Base-by-base conservation (phyloP, 306 rosid species). In the Lathyrus tuberosus region DNA sequence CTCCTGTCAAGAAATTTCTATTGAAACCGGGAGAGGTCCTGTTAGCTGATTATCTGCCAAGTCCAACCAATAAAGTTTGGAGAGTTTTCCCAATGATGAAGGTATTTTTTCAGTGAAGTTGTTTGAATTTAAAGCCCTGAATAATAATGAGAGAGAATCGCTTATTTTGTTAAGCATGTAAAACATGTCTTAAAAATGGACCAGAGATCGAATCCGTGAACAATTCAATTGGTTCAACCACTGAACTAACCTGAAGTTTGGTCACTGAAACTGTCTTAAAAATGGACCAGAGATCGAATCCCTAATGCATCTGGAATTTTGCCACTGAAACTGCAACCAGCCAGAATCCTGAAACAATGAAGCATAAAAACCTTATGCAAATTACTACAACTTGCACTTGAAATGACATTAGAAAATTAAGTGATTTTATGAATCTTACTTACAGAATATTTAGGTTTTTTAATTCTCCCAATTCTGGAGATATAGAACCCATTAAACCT, bases 71-170 rank as follows among this genome's bases (percentile, higher is more conserved):
- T 84, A 87, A 30, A 94, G 83, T 43, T 94, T 86, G 81, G 97
- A 87, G 79, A 94, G 96, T 12, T 86, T 88, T 3, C 99, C 99
- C 78, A 94, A 67, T 56, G 99, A 81, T 62, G 95, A 70, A 53
- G 99, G 99, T 78, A 94, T 86, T 11, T 67, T 66, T 38, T 95
- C 97, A 11, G 92, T 83, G 72, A 94, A 83, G 58, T 86, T 86
- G 80, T 94, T 94, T 57, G 89, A 81, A 65, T 94, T 91, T 49
- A 94, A 79, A 71, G 99, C 99, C 96, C 99, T 91, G 88, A 28
- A 56, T 10, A 40, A 51, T 71, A 52, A 66, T 35, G 47, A 76
- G 48, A 46, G 40, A 18, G 52, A 49, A 8, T 49, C 28, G 17
- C 13, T 49, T 49, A 49, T 3, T 3, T 49, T 49, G 57, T 17